phyloP scores from a whole-genome alignment of 2,329 filamentous ascomycete genomes.

The Xylariaceae sp. region DNA sequence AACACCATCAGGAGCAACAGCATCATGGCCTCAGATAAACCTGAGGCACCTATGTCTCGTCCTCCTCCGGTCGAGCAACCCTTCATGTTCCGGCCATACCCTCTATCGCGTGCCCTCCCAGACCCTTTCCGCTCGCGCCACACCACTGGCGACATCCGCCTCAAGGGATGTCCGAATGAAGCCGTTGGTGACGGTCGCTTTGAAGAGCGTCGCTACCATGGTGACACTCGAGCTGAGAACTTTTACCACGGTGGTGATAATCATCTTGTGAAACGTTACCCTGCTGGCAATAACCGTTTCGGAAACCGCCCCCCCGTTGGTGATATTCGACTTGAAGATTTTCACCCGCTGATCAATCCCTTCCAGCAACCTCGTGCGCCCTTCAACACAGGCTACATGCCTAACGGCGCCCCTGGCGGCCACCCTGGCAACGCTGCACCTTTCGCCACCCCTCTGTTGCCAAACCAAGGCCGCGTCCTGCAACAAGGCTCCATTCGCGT shows the following conservation, averaged over 20 bases:
- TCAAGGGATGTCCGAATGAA: too few relatives aligned
- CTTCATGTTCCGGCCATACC: not conserved
- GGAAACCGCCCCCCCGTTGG: conserved; percentile 2
- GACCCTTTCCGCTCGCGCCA: too few relatives aligned
- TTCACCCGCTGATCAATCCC: conserved; percentile 10
- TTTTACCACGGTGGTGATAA: too few relatives aligned
- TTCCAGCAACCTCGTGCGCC: conserved; percentile 33
- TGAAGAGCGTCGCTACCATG: too few relatives aligned
- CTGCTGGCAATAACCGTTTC: too few relatives aligned
- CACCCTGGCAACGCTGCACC: conserved; percentile 42
- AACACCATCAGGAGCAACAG: not conserved
- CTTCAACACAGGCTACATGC: conserved; percentile 54
- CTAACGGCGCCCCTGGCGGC: conserved; percentile 53
- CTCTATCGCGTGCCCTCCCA: not conserved
- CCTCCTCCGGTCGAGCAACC: not conserved
- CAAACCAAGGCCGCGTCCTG: conserved; percentile 63
- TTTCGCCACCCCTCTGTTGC: conserved; percentile 60
- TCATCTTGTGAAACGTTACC: too few relatives aligned
- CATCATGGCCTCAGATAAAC: not conserved
- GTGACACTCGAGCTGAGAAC: too few relatives aligned
- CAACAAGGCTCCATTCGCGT: conserved; percentile 63
- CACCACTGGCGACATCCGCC: too few relatives aligned
- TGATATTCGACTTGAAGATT: conserved; percentile 13
- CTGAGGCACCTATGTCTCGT: conserved; percentile 3
- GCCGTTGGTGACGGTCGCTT: too few relatives aligned